Base-by-base conservation (phyloP, 345 rosid species). In the Sisymbrium irio region DNA sequence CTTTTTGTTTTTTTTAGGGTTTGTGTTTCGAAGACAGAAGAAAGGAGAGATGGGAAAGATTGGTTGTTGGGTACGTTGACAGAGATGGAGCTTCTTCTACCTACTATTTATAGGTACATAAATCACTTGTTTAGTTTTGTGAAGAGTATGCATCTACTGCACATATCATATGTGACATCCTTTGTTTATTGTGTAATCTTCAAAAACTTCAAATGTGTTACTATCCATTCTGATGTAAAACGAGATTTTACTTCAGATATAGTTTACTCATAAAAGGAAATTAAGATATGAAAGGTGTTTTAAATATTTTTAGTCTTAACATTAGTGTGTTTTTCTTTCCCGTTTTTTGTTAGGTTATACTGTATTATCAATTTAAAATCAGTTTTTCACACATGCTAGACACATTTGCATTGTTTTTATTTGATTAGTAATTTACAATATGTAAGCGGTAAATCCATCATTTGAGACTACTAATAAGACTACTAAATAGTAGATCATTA, bases 101-200 rank as follows among this genome's bases (percentile, higher is more conserved):
- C 0, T 69, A 71, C 0, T 69, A 71, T 70, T 50, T 71, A 70
- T 77, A 77, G 71, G 42, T 20, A 25, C 40, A 69, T 4, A 20
- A 61, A 46, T n/a, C n/a, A 6, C 1, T 1, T 12, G 35, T 32
- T 4, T 12, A 28, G 4, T 30, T 40, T 33, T 63, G 4, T 19
- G 11, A 63, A 62, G 18, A 3, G 15, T 40, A 40, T 42, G 7
- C 8, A 42, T 67, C 10, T 0, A 15, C 11, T 42, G 18, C n/a
- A 41, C 12, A 18, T 22, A 9, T 9, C 39, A 36, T 36, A 36
- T 9, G 11, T 8, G 39, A 36, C 39, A 8, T n/a, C n/a, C n/a
- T n/a, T n/a, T n/a, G n/a, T n/a, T n/a, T n/a, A n/a, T n/a, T n/a
- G n/a, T n/a, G n/a, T n/a, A n/a, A n/a, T n/a, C n/a, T n/a, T n/a